Base-by-base conservation (phyloP, 2,329 filamentous ascomycete genomes). In the Setomelanomma holmii region DNA sequence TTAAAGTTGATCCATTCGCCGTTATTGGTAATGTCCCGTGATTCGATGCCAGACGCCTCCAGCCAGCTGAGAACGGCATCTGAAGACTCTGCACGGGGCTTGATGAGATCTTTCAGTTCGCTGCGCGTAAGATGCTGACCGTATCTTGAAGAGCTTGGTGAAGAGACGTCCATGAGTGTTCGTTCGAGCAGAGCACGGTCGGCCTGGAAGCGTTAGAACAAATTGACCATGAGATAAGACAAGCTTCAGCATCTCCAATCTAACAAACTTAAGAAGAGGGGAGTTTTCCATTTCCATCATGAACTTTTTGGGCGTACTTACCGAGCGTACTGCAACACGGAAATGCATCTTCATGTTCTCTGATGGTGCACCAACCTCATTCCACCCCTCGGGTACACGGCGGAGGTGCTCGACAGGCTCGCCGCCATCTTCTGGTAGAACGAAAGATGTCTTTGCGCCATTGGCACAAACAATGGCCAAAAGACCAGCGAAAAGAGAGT, bases 1-100 rank as follows among this genome's bases (percentile, higher is more conserved):
- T 76, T 74, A 64, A 89, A 85, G 55, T 80, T 83, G 62, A 89
- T 77, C 86, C 86, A 89, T 67, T 87, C 81, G 52, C 81, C 79
- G 55, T 80, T 73, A 11, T 83, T 75, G 41, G 82, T 74, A 14
- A 86, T 78, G 3, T 76, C 72, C 3, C 72, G 53, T 3, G 67
- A 51, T 2, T 77, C 60, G 23, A 89, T 75, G 30, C 79, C 81
- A 47, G 82, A 78, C 20, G 75, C 64, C 23, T 74, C 62, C 12
- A 89, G 76, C 86, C 87, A 89, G 5, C 71, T 66, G 3, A 83
- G 57, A 16, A 89, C 79, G 2, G 76, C 76, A 22, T 76, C 66
- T 12, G 79, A 79, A 3, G 81, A 79, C 19, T 79, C 75, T 0
- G 75, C 67, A 3, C 77, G 73, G 0, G 86, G 84, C 16, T 81